phyloP scores from a whole-genome alignment of 2,329 filamentous ascomycete species.

The Claviceps quebecensis region DNA sequence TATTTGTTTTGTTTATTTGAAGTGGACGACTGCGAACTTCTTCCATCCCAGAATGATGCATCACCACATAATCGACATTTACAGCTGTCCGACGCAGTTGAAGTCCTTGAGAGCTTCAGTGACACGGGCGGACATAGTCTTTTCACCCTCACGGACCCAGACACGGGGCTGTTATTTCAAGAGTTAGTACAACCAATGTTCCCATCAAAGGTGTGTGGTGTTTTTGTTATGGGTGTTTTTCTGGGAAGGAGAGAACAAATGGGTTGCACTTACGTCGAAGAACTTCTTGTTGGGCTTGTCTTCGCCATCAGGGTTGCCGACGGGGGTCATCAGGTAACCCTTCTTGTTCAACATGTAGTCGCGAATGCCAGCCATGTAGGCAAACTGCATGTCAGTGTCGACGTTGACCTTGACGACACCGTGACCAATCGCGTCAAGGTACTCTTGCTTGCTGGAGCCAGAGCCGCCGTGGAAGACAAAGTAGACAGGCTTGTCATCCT shows the following conservation, averaged over 20 bases:
- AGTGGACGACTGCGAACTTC: neutral
- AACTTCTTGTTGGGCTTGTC: slow-evolving; percentile 99
- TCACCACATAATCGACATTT: slow-evolving; percentile 3
- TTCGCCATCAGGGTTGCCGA: slow-evolving; percentile 89
- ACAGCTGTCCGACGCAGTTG: slow-evolving; percentile 38
- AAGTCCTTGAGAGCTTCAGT: slow-evolving; percentile 78
- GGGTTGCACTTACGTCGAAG: slow-evolving; percentile 40
- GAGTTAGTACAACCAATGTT: neutral
- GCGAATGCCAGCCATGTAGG: slow-evolving; percentile 82
- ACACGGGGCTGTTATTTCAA: slow-evolving; percentile 53
- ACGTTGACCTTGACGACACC: slow-evolving; percentile 99
- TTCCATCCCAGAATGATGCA: neutral
- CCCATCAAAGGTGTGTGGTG: neutral
- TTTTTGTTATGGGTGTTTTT: neutral
- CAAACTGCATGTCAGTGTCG: slow-evolving; percentile 94
- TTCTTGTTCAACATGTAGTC: slow-evolving; percentile 93
- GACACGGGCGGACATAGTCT: slow-evolving; percentile 81
- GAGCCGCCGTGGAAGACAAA: slow-evolving; percentile 99
- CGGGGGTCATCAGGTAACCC: slow-evolving; percentile 74
- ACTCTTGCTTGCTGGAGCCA: slow-evolving; percentile 83
- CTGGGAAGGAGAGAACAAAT: neutral
- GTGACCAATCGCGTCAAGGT: slow-evolving; percentile 72
- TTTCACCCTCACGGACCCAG: slow-evolving; percentile 94
- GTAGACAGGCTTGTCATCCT: slow-evolving; percentile 85
- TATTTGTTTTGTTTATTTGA: neutral